Conservation (phyloP, 495 filamentous ascomycete genomes). For the Annulohypoxylon bovei region DNA sequence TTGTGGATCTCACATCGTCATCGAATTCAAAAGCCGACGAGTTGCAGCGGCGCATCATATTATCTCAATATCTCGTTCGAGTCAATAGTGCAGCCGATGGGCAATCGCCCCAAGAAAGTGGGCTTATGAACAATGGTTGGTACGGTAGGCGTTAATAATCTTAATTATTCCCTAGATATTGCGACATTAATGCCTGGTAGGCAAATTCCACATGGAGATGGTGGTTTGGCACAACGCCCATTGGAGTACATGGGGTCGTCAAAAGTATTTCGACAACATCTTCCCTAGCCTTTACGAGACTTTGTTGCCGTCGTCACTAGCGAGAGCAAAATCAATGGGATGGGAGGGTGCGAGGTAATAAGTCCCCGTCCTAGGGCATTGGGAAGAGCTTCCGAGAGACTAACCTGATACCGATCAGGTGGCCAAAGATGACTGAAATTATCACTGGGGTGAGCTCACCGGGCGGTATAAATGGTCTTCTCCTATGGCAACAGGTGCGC, state of each 20-base stretch:
- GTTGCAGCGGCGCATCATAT: slow-evolving; percentile 60
- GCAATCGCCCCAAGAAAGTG: slow-evolving; percentile 53
- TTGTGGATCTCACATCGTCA: slow-evolving; percentile 56
- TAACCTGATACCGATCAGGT: slow-evolving; percentile 21
- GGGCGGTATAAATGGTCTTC: slow-evolving; percentile 53
- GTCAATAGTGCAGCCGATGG: slow-evolving; percentile 55
- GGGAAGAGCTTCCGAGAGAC: neutral
- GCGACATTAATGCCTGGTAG: neutral
- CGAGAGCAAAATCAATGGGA: slow-evolving; percentile 54
- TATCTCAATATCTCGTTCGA: slow-evolving; percentile 60
- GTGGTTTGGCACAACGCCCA: slow-evolving; percentile 58
- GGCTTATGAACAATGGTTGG: slow-evolving; percentile 57
- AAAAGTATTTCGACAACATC: slow-evolving; percentile 49
- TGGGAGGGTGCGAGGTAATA: slow-evolving; percentile 54
- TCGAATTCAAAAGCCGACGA: slow-evolving; percentile 53
- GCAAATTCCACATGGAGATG: slow-evolving; percentile 53
- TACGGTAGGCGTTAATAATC: slow-evolving; percentile 42
- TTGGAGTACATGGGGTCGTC: slow-evolving; percentile 56
- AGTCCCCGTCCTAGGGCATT: neutral
- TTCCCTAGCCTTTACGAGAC: slow-evolving; percentile 53
- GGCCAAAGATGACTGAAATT: slow-evolving; percentile 62
- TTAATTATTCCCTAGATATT: neutral
- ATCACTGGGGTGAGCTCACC: slow-evolving; percentile 56
- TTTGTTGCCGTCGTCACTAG: slow-evolving; percentile 53
- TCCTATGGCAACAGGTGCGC: slow-evolving; percentile 55